Base-by-base conservation (phyloP, 2,329 filamentous ascomycete species). In the Stachybotrys chlorohalonatus region DNA sequence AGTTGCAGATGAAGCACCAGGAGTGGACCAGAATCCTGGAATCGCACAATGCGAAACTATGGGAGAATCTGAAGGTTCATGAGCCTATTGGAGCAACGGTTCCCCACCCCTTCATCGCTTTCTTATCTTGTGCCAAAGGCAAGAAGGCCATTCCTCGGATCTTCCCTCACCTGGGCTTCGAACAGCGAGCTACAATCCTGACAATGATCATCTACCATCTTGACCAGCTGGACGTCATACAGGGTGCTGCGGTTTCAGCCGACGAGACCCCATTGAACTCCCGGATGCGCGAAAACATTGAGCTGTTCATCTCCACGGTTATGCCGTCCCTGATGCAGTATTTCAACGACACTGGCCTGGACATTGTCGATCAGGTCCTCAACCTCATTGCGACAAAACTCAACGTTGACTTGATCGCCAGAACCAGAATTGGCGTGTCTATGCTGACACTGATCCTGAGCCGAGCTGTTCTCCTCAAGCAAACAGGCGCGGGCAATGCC, bases 151-250 rank as follows among this genome's bases (percentile, higher is more conserved):
- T 99, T 57, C 91, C 91, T 52, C 90, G 94, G 54, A 89, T 97
- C 53, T 97, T 97, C 81, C 87, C 91, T 48, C 90, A 96, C 65
- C 89, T 96, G 53, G 88, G 89, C 59, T 88, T 92, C 58, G 89
- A 96, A 66, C 92, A 97, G 72, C 89, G 93, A 52, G 92, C 94
- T 24, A 97, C 92, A 1, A 90, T 97, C 58, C 79, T 99, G 58
- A 99, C 94, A 6, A 93, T 99, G 81, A 93, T 99, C 61, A 84
- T 95, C 56, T 86, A 96, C 52, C 91, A 97, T 64, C 84, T 99
- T 36, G 94, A 97, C 68, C 85, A 89, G 61, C 80, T 99, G 47
- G 91, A 96, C 63, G 93, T 99, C 52, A 87, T 97, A 56, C 85
- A 88, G 54, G 83, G 87, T 54, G 92, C 89, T 1, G 85, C 90